Percentiles rank a stretch among this genome's conserved stretches.
phyloP scores from a whole-genome alignment of 768 basidiomycete species.

The Suillus bovinus region DNA sequence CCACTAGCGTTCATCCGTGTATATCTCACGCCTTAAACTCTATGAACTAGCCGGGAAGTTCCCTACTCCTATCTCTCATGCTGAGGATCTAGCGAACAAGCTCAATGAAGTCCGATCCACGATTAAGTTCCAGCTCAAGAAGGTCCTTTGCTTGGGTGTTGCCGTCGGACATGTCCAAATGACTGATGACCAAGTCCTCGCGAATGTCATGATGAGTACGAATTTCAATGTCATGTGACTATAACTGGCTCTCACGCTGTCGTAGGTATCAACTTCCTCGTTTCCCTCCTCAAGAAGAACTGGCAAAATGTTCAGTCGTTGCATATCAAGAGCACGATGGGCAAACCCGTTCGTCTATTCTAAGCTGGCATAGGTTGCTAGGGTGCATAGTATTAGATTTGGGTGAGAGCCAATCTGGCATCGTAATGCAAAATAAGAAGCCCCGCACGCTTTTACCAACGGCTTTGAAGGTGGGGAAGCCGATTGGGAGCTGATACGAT shows the following conservation, averaged over 20 bases:
- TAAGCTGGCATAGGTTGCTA: conserved; percentile 38
- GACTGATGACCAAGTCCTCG: conserved; percentile 96
- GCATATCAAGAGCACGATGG: conserved; percentile 99
- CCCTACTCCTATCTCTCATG: conserved; percentile 94
- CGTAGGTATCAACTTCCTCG: conserved; percentile 97
- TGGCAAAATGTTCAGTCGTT: conserved; percentile 99
- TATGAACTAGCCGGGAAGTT: conserved; percentile 81
- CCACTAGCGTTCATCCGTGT: not conserved
- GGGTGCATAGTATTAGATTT: conserved; percentile 11
- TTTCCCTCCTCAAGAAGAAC: conserved; percentile 99
- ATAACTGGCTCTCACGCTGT: conserved; percentile 9
- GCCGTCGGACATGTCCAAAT: conserved; percentile 98
- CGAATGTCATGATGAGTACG: conserved; percentile 95
- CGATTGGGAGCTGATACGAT: conserved; percentile 90
- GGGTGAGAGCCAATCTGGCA: conserved; percentile 26
- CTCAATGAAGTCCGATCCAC: conserved; percentile 95
- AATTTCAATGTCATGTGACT: conserved; percentile 7
- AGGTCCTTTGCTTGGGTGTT: conserved; percentile 98
- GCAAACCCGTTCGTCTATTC: conserved; percentile 95
- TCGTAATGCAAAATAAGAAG: conserved; percentile 90
- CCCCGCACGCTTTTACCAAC: conserved; percentile 99
- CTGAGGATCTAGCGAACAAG: conserved; percentile 89
- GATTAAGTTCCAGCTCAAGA: conserved; percentile 99
- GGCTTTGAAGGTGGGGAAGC: conserved; percentile 62
- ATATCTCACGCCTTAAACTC: not conserved